These are phyloP conservation scores for Ogataea ramenticola DNA, from an alignment of 805 yeast species.

Conservation along the genomic window DNA sequence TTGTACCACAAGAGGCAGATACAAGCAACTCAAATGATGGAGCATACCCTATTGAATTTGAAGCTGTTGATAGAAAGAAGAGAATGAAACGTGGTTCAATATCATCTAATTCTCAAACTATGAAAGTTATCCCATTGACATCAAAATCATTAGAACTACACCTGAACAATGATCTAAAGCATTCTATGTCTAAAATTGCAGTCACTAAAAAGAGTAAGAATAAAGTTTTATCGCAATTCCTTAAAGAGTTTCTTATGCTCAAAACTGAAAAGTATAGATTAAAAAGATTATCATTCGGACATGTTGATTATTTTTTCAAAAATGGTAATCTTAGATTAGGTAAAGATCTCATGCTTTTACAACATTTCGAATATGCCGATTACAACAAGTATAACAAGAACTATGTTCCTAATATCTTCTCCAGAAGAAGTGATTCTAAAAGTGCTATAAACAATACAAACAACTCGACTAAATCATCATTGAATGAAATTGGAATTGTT, in stretches of 20 bases:
- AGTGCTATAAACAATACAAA: background rate
- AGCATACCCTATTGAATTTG: background rate
- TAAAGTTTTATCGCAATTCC: conserved; percentile 18
- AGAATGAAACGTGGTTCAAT: background rate
- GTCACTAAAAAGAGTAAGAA: conserved; percentile 17
- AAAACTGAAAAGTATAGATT: conserved; percentile 13
- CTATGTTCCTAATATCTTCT: background rate
- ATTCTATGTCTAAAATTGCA: conserved; percentile 17
- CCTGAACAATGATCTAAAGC: background rate
- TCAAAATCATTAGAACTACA: background rate
- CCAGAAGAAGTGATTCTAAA: background rate
- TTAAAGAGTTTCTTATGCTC: conserved; percentile 17
- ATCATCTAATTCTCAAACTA: background rate
- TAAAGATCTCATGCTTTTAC: conserved; percentile 2
- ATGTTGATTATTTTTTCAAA: conserved; percentile 14
- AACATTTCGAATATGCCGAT: conserved; percentile 1
- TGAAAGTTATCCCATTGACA: background rate
- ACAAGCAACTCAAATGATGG: too few relatives aligned
- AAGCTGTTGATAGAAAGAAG: background rate
- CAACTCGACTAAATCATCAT: background rate
- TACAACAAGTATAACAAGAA: background rate
- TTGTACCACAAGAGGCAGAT: too few relatives aligned
- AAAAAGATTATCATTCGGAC: conserved; percentile 17
- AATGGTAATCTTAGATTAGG: conserved; percentile 1
- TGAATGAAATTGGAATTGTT: background rate